Base-by-base conservation (phyloP, 495 filamentous ascomycete species). In the Podospora tetraspora region DNA sequence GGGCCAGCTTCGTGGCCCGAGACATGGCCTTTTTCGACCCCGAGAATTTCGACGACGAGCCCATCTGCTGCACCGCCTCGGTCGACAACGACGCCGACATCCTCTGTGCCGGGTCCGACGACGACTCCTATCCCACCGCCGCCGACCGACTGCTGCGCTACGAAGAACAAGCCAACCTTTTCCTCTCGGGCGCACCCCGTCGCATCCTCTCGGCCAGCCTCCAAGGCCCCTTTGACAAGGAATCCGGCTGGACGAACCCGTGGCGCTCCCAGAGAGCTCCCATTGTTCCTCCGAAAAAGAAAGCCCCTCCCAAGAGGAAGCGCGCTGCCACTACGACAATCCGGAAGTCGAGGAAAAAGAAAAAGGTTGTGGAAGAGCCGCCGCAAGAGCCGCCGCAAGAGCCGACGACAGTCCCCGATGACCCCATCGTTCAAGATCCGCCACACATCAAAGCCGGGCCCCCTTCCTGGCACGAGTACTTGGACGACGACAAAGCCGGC, bases 181-280 rank as follows among this genome's bases (percentile, higher is more conserved):
- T 88, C 69, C 79, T 91, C 27, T 74, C 82, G 21, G 89, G 89
- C 13, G 13, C 13, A 1, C 79, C 80, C 34, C 81, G 83, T 3
- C 69, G 85, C 64, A 84, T 93, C 21, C 74, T 88, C 3, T 90
- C 89, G 6, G 87, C 89, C 13, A 80, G 82, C 11, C 76, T 92
- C 21, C 81, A 78, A 23, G 90, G 90, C 0, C 90, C 90, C 0
- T 89, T 92, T 62, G 83, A 87, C 19, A 75, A 69, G 71, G 66
- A 75, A 8, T 77, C 81, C 0, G 83, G 80, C 29, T 92, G 90
- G 90, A 68, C 70, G 25, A 92, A 92, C 70, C 90, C 89, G 0
- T 91, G 88, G 90, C 76, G 64, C 11, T 77, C 74, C 0, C 59
- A 70, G 5, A 69, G 71, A 30, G 6, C 16, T 7, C 37, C 32